These are phyloP conservation scores for Astrocystis sublimbata DNA, from an alignment of 495 filamentous ascomycete genomes.

Conservation along the genomic window DNA sequence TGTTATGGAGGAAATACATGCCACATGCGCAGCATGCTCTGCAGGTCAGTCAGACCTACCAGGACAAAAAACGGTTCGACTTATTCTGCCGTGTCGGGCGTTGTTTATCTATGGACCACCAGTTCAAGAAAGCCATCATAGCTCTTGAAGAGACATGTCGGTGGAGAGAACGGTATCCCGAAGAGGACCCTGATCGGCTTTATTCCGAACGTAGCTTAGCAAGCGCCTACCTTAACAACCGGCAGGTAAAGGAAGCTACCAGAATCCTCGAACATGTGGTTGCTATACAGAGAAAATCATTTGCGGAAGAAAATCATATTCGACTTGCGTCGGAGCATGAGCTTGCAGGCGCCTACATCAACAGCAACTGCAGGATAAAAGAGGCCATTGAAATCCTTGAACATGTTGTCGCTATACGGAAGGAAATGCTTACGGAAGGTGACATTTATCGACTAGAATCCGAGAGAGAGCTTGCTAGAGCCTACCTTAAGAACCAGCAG, in stretches of 20 bases:
- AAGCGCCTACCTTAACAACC: slow-evolving; percentile 27
- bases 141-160: slow-evolving; percentile 22
- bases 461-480: slow-evolving; percentile 34
- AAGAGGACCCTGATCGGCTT: slow-evolving; percentile 33
- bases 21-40: slow-evolving; percentile 33
- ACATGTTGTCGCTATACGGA: slow-evolving; percentile 34
- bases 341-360: slow-evolving; percentile 30
- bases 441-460: slow-evolving; percentile 33
- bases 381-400: slow-evolving; percentile 41
- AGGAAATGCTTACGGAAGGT: slow-evolving; percentile 22
- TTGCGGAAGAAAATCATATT: slow-evolving; percentile 32
- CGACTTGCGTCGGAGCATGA: slow-evolving; percentile 36
- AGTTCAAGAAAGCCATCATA: slow-evolving; percentile 34
- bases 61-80: slow-evolving; percentile 18
- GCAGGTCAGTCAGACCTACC: slow-evolving; percentile 10
- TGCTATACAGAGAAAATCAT: slow-evolving; percentile 21
- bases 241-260: slow-evolving; percentile 28
- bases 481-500: slow-evolving; percentile 19
- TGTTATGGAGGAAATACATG: slow-evolving; percentile 29
- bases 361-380: not conserved
- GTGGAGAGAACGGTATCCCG: slow-evolving; percentile 22
- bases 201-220: slow-evolving; percentile 34
- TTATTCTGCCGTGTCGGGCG: slow-evolving; percentile 20
- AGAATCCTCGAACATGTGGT: slow-evolving; percentile 37
- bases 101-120: slow-evolving; percentile 25